phyloP scores from a whole-genome alignment of 331 rosid species.

The Ulmus americana region DNA sequence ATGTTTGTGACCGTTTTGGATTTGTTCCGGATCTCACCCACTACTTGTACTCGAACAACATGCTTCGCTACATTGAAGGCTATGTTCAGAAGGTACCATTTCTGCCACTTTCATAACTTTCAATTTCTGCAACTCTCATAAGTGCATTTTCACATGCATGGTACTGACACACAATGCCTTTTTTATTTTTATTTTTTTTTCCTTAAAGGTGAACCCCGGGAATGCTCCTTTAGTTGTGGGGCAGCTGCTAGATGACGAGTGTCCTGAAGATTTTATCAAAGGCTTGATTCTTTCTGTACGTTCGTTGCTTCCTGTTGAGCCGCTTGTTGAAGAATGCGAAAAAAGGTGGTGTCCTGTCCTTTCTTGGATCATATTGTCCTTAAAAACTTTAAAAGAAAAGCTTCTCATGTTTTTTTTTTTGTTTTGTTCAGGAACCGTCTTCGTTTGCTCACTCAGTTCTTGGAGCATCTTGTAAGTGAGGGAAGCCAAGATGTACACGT shows the following conservation, averaged over 20 bases:
- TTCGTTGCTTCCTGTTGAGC: slow-evolving; percentile 94
- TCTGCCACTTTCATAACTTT: not conserved
- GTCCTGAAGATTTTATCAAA: slow-evolving; percentile 97
- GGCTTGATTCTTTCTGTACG: slow-evolving; percentile 97
- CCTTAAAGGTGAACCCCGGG: slow-evolving; percentile 82
- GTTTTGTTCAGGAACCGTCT: slow-evolving; percentile 66
- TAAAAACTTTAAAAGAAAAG: not conserved
- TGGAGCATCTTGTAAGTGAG: slow-evolving; percentile 99
- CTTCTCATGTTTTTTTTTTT: slow-evolving; percentile 13
- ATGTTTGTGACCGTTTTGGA: slow-evolving; percentile 98
- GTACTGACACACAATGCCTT: not conserved
- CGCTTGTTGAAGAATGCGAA: slow-evolving; percentile 96
- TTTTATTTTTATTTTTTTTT: too few species aligned
- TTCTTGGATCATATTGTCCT: not conserved
- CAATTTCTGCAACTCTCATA: not conserved
- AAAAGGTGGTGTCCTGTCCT: slow-evolving; percentile 58
- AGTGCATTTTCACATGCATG: not conserved
- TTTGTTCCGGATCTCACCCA: slow-evolving; percentile 99
- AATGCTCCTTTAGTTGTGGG: slow-evolving; percentile 99
- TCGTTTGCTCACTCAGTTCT: slow-evolving; percentile 88
- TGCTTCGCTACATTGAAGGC: slow-evolving; percentile 99
- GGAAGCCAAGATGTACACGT: slow-evolving; percentile 99
- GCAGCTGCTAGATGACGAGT: slow-evolving; percentile 94
- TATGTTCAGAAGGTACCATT: slow-evolving; percentile 88
- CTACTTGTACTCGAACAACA: slow-evolving; percentile 86